Evolutionary conservation across 192 early-diverging fungal genomes (phyloP).

Genomic region (Coemansia sp.): DNA sequence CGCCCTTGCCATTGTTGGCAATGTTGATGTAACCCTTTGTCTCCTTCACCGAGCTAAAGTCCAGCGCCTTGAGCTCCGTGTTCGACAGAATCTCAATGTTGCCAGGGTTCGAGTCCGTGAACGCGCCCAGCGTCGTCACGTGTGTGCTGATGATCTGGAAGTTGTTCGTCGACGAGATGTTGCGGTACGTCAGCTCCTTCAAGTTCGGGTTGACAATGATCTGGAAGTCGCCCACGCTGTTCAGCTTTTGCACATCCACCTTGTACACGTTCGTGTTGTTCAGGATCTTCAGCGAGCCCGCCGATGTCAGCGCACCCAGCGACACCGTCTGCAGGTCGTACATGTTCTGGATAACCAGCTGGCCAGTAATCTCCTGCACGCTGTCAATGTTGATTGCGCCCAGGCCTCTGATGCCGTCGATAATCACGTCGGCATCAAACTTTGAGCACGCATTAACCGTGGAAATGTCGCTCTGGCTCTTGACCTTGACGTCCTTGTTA

Average conservation of each 20-base stretch:
- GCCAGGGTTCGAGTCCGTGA: slow-evolving; percentile 30
- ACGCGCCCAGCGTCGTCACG: slow-evolving; percentile 41
- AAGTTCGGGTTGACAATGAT: slow-evolving; percentile 57
- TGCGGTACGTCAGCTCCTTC: slow-evolving; percentile 44
- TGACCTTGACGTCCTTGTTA: slow-evolving; percentile 38
- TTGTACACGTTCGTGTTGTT: slow-evolving; percentile 61
- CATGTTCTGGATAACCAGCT: slow-evolving; percentile 59
- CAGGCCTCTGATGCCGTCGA: slow-evolving; percentile 34
- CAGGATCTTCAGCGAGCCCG: slow-evolving; percentile 49
- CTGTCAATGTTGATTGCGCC: slow-evolving; percentile 37
- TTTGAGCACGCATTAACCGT: slow-evolving; percentile 42
- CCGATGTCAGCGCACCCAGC: slow-evolving; percentile 36
- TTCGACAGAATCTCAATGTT: slow-evolving; percentile 62
- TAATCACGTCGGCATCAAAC: slow-evolving; percentile 41
- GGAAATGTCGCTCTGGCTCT: slow-evolving; percentile 46
- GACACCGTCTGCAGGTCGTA: slow-evolving; percentile 53
- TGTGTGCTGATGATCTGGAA: slow-evolving; percentile 58
- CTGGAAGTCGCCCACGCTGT: slow-evolving; percentile 50
- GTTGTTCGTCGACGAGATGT: slow-evolving; percentile 50
- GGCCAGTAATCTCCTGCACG: slow-evolving; percentile 45
- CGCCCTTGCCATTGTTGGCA: slow-evolving; percentile 58
- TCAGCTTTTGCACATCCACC: slow-evolving; percentile 45
- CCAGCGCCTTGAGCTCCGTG: slow-evolving; percentile 54
- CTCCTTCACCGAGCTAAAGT: slow-evolving; percentile 51
- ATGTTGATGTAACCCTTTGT: slow-evolving; percentile 57